Percentiles rank a stretch among this genome's conserved stretches.
phyloP scores from a whole-genome alignment of 164 flowering plant genomes.

The Platanus orientalis region DNA sequence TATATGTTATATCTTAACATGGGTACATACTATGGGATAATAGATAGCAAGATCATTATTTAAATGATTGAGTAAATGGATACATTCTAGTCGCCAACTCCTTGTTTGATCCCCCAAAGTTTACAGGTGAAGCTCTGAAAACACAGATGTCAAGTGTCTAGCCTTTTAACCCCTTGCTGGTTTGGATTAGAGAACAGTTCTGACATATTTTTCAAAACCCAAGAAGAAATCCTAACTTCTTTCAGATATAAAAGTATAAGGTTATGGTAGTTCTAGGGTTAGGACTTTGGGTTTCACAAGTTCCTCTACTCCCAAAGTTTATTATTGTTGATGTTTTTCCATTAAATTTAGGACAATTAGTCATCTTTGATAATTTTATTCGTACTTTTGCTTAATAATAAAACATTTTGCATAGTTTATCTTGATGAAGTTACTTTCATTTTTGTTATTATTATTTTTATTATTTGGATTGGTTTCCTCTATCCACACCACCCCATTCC shows the following conservation, averaged over 20 bases:
- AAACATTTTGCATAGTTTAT: background rate
- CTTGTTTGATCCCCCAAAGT: too few species aligned
- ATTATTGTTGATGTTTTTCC: background rate
- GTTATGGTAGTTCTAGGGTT: background rate
- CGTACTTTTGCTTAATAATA: background rate
- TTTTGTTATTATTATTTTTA: background rate
- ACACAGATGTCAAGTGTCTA: too few species aligned
- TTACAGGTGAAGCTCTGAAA: too few species aligned
- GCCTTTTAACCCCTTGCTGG: background rate
- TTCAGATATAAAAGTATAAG: background rate
- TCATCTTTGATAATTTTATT: background rate
- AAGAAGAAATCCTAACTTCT: background rate
- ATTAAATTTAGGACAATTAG: background rate
- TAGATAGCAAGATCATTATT: too few species aligned
- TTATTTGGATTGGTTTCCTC: background rate
- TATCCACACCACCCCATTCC: background rate
- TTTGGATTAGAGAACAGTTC: background rate
- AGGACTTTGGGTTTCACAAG: slow-evolving; percentile 6
- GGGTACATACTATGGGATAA: too few species aligned
- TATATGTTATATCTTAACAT: too few species aligned
- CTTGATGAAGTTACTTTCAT: slow-evolving; percentile 3
- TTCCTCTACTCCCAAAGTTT: slow-evolving; percentile 3
- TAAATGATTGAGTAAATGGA: too few species aligned
- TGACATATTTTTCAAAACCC: background rate
- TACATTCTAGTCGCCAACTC: too few species aligned